Evolutionary conservation across 2,329 filamentous ascomycete genomes (phyloP).

Genomic region (Ophiostoma piceae): DNA sequence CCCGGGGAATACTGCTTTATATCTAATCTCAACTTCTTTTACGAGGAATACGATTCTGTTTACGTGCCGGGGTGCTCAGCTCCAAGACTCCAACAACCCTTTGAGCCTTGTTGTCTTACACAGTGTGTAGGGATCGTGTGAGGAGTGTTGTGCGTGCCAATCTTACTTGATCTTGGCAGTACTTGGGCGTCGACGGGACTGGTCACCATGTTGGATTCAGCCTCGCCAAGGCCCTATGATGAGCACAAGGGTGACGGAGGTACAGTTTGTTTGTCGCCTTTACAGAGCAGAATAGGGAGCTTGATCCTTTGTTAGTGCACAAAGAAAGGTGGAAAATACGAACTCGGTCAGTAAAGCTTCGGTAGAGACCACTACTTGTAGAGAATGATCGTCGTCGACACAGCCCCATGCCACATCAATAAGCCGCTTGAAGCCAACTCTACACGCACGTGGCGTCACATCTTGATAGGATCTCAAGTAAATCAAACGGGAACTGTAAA

Average conservation of each 20-base stretch:
- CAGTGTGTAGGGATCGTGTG: not conserved
- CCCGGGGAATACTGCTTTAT: not conserved
- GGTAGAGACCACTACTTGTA: no score
- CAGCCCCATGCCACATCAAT: no score
- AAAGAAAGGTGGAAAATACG: no score
- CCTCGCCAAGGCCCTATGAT: slow-evolving; percentile 3
- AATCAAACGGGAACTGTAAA: no score
- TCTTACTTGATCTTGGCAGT: not conserved
- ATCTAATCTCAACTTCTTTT: not conserved
- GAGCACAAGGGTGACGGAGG: not conserved
- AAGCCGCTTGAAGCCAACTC: no score
- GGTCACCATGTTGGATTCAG: not conserved
- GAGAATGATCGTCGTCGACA: no score
- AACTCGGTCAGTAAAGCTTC: no score
- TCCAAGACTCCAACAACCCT: not conserved
- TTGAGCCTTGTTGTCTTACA: not conserved
- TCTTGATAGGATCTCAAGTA: no score
- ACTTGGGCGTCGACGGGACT: not conserved
- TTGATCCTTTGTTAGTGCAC: no score
- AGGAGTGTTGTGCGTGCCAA: not conserved
- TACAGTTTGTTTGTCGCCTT: not conserved
- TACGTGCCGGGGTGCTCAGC: not conserved
- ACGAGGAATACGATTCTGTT: not conserved
- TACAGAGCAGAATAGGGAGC: no score
- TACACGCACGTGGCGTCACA: no score